These are phyloP conservation scores for Plasmodium reichenowi DNA, from an alignment of 169 alveolate species.

Conservation along the genomic window DNA sequence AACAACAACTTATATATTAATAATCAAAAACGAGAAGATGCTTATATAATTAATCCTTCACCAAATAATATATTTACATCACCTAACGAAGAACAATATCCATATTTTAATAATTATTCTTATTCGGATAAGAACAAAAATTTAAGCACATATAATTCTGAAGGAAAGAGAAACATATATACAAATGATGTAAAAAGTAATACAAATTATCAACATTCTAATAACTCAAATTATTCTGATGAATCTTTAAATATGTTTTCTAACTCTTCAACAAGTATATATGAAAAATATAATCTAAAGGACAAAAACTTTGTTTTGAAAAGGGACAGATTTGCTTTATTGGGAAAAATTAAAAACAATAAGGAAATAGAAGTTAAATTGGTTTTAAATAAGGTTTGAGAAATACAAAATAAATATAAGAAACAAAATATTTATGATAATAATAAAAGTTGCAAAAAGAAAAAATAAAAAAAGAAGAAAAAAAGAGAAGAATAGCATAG, in stretches of 20 bases:
- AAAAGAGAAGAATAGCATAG: background rate
- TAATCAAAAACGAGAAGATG: constrained; percentile 57
- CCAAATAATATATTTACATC: background rate
- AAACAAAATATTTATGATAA: background rate
- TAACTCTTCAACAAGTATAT: background rate
- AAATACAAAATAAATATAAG: constrained; percentile 14
- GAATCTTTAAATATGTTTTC: constrained; percentile 25
- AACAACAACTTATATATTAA: constrained; percentile 10
- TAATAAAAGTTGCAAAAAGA: background rate
- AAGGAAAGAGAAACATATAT: constrained; percentile 5
- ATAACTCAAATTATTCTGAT: constrained; percentile 26
- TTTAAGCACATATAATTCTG: background rate
- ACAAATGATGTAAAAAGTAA: background rate
- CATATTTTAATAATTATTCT: background rate
- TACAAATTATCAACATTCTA: constrained; percentile 11
- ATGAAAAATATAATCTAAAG: constrained; percentile 15
- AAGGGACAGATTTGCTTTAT: constrained; percentile 47
- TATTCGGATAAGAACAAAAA: constrained; percentile 18
- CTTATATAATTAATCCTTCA: constrained; percentile 17
- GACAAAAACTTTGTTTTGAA: constrained; percentile 20
- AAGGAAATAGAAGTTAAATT: constrained; percentile 53
- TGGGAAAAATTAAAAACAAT: constrained; percentile 53
- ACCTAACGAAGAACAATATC: background rate
- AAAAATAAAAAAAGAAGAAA: background rate
- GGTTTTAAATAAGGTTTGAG: constrained; percentile 39